These are phyloP conservation scores for Pichia nakasei DNA, from an alignment of 805 yeast genomes.

Conservation along the genomic window DNA sequence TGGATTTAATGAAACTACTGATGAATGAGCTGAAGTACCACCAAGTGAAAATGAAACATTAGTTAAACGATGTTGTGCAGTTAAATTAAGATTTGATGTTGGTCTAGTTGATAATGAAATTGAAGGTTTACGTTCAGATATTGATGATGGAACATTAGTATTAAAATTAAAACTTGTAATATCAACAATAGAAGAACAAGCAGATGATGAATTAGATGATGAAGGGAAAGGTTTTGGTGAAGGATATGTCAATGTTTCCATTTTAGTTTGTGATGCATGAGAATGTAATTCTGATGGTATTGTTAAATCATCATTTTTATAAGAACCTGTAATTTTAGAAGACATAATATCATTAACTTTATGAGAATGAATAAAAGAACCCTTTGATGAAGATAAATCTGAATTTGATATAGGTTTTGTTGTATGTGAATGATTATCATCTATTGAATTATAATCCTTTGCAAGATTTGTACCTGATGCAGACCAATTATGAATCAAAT, in stretches of 20 bases:
- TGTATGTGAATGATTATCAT: neutral
- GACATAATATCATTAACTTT: neutral
- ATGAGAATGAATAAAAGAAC: slow-evolving; percentile 7
- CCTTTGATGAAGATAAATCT: neutral
- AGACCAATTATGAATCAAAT: slow-evolving; percentile 8
- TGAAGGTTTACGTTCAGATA: neutral
- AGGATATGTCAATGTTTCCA: slow-evolving; percentile 8
- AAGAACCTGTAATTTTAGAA: slow-evolving; percentile 4
- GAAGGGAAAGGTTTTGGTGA: slow-evolving; percentile 8
- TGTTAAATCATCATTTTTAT: neutral
- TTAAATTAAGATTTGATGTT: slow-evolving; percentile 4
- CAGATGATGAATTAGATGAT: slow-evolving; percentile 5
- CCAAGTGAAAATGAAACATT: slow-evolving; percentile 9
- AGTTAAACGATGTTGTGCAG: slow-evolving; percentile 10
- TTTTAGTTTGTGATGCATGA: slow-evolving; percentile 7
- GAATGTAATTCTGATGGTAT: slow-evolving; percentile 9
- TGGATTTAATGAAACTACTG: slow-evolving; percentile 4
- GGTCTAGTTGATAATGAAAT: neutral
- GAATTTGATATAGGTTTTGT: neutral
- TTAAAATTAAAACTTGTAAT: neutral
- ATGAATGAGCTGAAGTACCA: slow-evolving; percentile 10
- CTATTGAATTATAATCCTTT: neutral
- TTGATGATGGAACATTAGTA: neutral
- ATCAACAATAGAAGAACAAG: slow-evolving; percentile 5
- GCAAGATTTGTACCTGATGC: slow-evolving; percentile 2